phyloP scores from a whole-genome alignment of 306 rosid genomes.

The Delonix regia region DNA sequence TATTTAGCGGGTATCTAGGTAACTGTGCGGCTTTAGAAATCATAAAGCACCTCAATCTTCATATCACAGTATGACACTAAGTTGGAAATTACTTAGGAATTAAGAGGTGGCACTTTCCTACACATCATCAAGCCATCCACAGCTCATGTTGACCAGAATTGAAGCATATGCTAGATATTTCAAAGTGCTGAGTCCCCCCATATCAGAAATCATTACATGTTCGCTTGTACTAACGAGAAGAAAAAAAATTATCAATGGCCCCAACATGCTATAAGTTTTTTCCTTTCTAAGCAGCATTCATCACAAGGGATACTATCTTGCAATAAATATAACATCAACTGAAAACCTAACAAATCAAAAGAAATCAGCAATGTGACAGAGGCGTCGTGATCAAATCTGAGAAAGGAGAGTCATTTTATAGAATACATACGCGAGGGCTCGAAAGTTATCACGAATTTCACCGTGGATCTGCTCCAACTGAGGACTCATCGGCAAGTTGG shows the following conservation, averaged over 20 bases:
- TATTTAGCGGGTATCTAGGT: not conserved
- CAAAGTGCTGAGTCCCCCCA: not conserved
- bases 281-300: not conserved
- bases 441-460: conserved; percentile 74
- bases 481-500: conserved; percentile 69
- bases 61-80: conserved; percentile 4
- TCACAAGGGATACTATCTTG: not conserved
- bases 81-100: not conserved
- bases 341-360: not conserved
- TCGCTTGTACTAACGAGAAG: not conserved
- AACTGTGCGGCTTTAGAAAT: not conserved
- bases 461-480: conserved; percentile 92
- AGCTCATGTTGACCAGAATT: conserved; percentile 5
- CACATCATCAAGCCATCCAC: not conserved
- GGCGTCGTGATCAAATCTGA: not conserved
- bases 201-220: not conserved
- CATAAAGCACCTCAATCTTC: conserved; percentile 17
- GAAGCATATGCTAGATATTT: not conserved
- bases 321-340: not conserved
- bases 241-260: not conserved
- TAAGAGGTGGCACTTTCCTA: not conserved
- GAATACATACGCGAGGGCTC: conserved; percentile 66
- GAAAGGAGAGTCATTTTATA: not conserved
- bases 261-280: not conserved
- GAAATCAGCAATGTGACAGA: not conserved